Evolutionary conservation across 371 early-diverging fungal genomes (phyloP).

Genomic region (Blakeslea trispora): DNA sequence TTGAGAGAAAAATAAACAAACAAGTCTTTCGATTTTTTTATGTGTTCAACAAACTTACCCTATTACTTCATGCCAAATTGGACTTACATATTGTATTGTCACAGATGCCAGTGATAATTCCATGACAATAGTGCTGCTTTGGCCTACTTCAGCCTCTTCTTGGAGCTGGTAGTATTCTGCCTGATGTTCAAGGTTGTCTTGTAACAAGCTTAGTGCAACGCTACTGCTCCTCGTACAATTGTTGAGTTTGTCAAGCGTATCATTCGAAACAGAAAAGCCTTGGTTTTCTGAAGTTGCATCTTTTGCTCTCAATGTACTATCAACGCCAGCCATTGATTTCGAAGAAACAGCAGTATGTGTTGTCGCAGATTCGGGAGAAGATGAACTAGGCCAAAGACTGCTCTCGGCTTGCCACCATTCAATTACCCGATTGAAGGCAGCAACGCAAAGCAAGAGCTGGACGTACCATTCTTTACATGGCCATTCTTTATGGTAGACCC

Average conservation of each 20-base stretch:
- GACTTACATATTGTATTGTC: conserved; percentile 58
- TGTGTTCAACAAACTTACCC: conserved; percentile 47
- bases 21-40: neutral
- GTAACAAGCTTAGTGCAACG: neutral
- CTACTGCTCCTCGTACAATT: conserved; percentile 12
- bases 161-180: conserved; percentile 30
- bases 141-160: conserved; percentile 56
- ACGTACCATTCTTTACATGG: conserved; percentile 63
- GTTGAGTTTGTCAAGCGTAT: neutral
- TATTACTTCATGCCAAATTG: conserved; percentile 59
- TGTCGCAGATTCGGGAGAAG: conserved; percentile 3
- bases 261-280: neutral
- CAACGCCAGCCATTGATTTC: too few relatives aligned
- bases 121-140: conserved; percentile 64
- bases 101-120: conserved; percentile 56
- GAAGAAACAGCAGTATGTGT: neutral
- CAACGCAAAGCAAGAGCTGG: conserved; percentile 53
- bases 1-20: too few relatives aligned
- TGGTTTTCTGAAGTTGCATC: neutral
- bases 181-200: conserved; percentile 3
- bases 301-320: neutral
- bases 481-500: conserved; percentile 61
- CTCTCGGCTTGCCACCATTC: conserved; percentile 68
- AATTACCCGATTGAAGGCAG: conserved; percentile 59
- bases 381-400: conserved; percentile 38